Conservation (phyloP, 2,329 filamentous ascomycete species). For the Chrysosporium queenslandicum region DNA sequence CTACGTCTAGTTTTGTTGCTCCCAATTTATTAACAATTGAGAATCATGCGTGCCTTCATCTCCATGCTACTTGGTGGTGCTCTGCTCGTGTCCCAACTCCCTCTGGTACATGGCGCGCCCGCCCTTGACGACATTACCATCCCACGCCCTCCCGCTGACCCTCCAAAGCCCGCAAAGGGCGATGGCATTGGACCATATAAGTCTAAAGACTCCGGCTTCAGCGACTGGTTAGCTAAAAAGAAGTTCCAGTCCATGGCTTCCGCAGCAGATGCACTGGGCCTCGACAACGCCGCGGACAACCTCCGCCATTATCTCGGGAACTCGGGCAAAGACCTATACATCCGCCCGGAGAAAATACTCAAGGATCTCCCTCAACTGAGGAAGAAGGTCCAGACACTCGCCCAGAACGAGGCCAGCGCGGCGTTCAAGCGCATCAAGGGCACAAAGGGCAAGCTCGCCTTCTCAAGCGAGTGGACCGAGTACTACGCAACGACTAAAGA, state of each 20-base stretch:
- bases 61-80: not conserved
- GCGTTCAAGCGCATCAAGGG: not conserved
- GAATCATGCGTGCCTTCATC: not conserved
- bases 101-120: not conserved
- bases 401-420: not conserved
- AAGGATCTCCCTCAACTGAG: not conserved
- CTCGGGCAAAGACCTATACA: not conserved
- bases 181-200: not conserved
- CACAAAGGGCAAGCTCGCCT: not conserved
- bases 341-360: not conserved
- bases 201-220: not conserved
- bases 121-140: not conserved
- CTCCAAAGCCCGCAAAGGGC: not conserved
- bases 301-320: constrained; percentile 1
- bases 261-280: not conserved
- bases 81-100: not conserved
- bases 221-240: not conserved
- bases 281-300: not conserved
- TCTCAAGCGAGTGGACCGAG: not conserved
- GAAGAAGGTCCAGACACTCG: not conserved
- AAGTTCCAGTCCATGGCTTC: not conserved
- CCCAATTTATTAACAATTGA: not conserved
- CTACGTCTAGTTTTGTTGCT: not conserved
- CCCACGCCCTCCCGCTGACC: not conserved
- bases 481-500: not conserved